Evolutionary conservation across 169 alveolate genomes (phyloP).

Genomic region (Eimeria sp.): DNA sequence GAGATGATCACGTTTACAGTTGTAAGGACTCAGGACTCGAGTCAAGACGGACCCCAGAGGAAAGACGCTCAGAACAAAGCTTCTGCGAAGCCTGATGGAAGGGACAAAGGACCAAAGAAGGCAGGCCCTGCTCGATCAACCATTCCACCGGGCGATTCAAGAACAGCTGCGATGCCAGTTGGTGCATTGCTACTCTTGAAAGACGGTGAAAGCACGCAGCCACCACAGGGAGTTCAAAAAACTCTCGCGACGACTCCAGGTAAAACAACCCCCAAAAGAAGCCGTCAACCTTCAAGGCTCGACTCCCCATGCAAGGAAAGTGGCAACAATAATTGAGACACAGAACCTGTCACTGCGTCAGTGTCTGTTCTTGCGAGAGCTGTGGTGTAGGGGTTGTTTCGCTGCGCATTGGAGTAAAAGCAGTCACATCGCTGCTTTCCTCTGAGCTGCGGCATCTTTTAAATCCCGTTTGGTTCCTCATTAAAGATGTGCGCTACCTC

Average conservation of each 20-base stretch:
- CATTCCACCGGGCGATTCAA: conserved; percentile 49
- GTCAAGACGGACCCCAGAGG: conserved; percentile 33
- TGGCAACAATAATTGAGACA: neutral
- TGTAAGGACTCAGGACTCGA: conserved; percentile 22
- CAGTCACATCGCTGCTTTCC: conserved; percentile 48
- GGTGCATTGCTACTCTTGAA: conserved; percentile 28
- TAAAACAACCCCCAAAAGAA: neutral
- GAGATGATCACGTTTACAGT: neutral
- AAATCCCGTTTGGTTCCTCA: conserved; percentile 68
- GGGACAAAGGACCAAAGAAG: neutral
- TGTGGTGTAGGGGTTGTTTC: conserved; percentile 58
- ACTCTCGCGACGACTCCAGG: conserved; percentile 41
- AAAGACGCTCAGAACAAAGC: conserved; percentile 48
- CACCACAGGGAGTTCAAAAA: conserved; percentile 43
- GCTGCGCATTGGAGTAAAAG: conserved; percentile 22
- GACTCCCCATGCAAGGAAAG: neutral
- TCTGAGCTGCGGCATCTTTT: conserved; percentile 54
- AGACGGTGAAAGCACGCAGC: conserved; percentile 34
- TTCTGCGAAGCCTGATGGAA: conserved; percentile 29
- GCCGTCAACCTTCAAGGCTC: neutral
- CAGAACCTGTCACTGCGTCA: neutral
- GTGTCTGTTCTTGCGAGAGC: neutral
- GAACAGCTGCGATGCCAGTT: conserved; percentile 59
- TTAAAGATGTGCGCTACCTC: conserved; percentile 44
- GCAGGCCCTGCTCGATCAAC: conserved; percentile 27